Conservation (phyloP, 208 protist genomes). For the Trypanosoma boissoni region DNA sequence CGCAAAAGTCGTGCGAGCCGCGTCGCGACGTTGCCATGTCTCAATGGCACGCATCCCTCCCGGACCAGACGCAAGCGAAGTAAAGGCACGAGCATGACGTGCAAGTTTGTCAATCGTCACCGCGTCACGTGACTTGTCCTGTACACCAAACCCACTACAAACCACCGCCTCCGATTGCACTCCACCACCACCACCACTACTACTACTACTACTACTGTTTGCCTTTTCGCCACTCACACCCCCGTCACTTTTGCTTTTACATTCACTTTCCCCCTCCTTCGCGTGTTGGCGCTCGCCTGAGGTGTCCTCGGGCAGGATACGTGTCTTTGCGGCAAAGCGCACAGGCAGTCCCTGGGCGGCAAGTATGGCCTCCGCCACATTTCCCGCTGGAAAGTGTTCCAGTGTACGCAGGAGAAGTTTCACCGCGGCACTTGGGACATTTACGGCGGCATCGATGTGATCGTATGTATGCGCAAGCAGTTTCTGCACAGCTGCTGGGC, state of each 20-base stretch:
- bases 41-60: conserved; percentile 47
- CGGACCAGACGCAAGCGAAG: conserved; percentile 44
- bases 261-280: not conserved
- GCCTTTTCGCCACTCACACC: not conserved
- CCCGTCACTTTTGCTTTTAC: conserved; percentile 1
- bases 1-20: no score
- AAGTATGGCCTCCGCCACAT: conserved; percentile 70
- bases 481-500: conserved; percentile 11
- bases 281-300: not conserved
- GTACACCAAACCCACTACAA: conserved; percentile 20
- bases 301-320: conserved; percentile 15
- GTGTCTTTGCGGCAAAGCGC: conserved; percentile 59
- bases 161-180: conserved; percentile 5
- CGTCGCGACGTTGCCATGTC: conserved; percentile 50
- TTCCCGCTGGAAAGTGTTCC: conserved; percentile 49
- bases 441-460: conserved; percentile 15
- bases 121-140: conserved; percentile 2
- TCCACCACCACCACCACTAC: no score
- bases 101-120: conserved; percentile 17
- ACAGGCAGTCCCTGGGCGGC: conserved; percentile 68
- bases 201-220: not conserved
- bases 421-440: conserved; percentile 38
- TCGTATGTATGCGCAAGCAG: conserved; percentile 48
- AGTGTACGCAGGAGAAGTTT: conserved; percentile 45
- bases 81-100: not conserved